Conservation (phyloP, 768 basidiomycete genomes). For the Tylopilus sp. region DNA sequence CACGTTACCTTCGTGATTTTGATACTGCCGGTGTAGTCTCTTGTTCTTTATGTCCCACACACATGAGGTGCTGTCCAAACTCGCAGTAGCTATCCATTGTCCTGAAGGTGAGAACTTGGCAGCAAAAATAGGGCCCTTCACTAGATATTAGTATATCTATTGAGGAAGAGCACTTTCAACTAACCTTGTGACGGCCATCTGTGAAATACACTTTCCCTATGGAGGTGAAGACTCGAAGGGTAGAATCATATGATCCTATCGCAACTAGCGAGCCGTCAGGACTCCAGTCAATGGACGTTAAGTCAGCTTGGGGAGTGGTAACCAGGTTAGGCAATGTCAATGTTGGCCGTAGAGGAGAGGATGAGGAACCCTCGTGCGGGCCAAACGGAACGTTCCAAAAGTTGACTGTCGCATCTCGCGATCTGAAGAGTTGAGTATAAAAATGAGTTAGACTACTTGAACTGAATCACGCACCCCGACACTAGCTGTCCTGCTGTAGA, state of each 20-base stretch:
- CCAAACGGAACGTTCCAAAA: constrained; percentile 63
- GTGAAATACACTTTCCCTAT: constrained; percentile 62
- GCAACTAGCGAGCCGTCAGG: constrained; percentile 69
- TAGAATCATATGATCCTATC: constrained; percentile 72
- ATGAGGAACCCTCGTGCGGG: constrained; percentile 17
- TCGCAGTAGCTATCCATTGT: constrained; percentile 70
- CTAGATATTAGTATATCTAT: constrained; percentile 22
- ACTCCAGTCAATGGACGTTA: constrained; percentile 80
- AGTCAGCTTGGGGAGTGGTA: constrained; percentile 49
- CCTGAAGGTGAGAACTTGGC: constrained; percentile 73
- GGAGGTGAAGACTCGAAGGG: constrained; percentile 64
- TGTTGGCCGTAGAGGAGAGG: constrained; percentile 32
- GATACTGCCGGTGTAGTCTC: constrained; percentile 58
- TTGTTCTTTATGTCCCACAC: constrained; percentile 74
- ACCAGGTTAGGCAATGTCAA: constrained; percentile 48
- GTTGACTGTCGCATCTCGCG: constrained; percentile 72
- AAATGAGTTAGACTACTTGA: not conserved
- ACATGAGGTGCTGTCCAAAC: constrained; percentile 73
- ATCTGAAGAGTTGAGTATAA: constrained; percentile 38
- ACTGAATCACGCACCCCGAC: constrained; percentile 54
- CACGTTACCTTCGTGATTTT: constrained; percentile 57
- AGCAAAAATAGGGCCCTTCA: constrained; percentile 77
- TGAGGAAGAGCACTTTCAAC: constrained; percentile 6
- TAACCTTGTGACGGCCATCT: constrained; percentile 63
- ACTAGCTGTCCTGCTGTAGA: constrained; percentile 55